Percentiles rank a stretch among this genome's conserved stretches.
These are phyloP conservation scores for Boletus rex-veris DNA, from an alignment of 768 basidiomycete species.

Conservation along the genomic window DNA sequence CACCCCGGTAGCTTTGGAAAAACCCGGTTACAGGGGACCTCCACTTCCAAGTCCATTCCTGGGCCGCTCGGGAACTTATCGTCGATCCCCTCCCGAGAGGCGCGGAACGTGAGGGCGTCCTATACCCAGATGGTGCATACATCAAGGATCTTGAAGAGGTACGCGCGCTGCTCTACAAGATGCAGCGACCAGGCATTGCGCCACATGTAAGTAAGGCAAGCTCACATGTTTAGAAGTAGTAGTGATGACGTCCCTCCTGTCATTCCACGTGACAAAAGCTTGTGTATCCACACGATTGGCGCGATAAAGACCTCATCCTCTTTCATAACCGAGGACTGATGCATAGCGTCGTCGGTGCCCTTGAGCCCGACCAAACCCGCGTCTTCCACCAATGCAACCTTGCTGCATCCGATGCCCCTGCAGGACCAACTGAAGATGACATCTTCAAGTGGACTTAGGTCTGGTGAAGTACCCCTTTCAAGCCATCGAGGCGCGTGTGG, in stretches of 20 bases:
- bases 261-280: constrained; percentile 32
- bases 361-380: constrained; percentile 42
- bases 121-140: constrained; percentile 80
- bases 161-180: constrained; percentile 70
- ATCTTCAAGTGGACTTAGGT: neutral
- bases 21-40: constrained; percentile 81
- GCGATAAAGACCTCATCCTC: constrained; percentile 47
- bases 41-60: constrained; percentile 89
- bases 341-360: constrained; percentile 68
- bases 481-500: no score
- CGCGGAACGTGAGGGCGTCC: constrained; percentile 52
- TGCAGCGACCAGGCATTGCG: constrained; percentile 68
- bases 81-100: constrained; percentile 67
- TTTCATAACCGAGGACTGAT: constrained; percentile 72
- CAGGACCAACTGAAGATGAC: constrained; percentile 40
- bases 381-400: constrained; percentile 56
- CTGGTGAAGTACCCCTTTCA: neutral
- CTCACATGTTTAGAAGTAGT: no score
- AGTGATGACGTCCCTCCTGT: neutral
- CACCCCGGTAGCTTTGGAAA: constrained; percentile 68
- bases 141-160: constrained; percentile 70
- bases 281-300: constrained; percentile 90
- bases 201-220: neutral
- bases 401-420: constrained; percentile 47
- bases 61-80: constrained; percentile 58